Base-by-base conservation (phyloP, 1,284 basidiomycete genomes). In the Pyrrhoderma noxium region DNA sequence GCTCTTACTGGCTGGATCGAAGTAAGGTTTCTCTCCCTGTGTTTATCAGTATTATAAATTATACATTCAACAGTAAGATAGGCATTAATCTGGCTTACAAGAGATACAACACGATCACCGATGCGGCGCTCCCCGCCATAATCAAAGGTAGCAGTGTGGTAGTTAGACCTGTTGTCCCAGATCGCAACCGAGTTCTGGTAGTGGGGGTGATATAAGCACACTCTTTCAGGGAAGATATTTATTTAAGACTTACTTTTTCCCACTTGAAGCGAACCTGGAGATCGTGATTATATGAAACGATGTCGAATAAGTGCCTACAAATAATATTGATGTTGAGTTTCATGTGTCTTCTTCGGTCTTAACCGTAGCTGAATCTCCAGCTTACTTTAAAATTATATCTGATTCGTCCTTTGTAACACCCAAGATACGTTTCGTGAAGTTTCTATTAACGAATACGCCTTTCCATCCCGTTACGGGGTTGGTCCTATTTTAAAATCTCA, bases 381-480 rank as follows among this genome's bases (percentile, higher is more conserved):
- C 50, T 31, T 35, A 75, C 8, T 71, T 66, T 18, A 81, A 67
- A 3, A 79, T 55, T 27, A 69, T 59, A 41, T 78, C 73, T 22
- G 76, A 79, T 66, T 87, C 85, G 49, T 79, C 77, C 18, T 67
- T 66, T 3, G 71, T 69, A 37, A 87, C 68, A 60, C 79, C 82
- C 39, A 79, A 65, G 60, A 87, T 82, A 31, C 75, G 72, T 56
- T 71, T 76, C 2, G 81, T 85, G 67, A 87, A 87, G 8, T 71
- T 75, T 39, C 63, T 59, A 70, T 86, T 85, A 49, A 86, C 80
- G 59, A 80, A 85, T 23, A 86, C 64, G 1, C 70, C 66, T 61
- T 85, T 82, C 71, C 73, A 83, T 2, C 83, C 83, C 0, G 83
- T 86, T 2, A 85, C 76, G 3, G 79, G 79, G 60, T 79, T 70